Percentiles rank a stretch among this genome's conserved stretches.
Evolutionary conservation across 441 rosid species (phyloP).

Genomic region (Metrosideros polymorpha): DNA sequence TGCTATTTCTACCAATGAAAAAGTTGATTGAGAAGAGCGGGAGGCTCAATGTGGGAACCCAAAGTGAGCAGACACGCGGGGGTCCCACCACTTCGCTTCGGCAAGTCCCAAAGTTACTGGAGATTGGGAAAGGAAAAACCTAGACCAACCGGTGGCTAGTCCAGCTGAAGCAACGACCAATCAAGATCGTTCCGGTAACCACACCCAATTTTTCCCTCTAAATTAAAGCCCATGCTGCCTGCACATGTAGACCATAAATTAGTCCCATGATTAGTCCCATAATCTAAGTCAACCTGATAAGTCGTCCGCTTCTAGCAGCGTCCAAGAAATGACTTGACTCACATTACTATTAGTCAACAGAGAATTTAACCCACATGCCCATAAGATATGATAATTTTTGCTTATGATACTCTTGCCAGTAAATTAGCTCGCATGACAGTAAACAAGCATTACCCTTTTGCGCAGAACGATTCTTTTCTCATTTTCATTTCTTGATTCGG

Average conservation of each 20-base stretch:
- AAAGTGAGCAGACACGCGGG: not conserved
- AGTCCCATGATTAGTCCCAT: not conserved
- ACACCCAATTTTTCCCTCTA: not conserved
- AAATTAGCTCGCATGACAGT: not conserved
- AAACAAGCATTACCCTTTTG: not conserved
- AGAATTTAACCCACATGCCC: not conserved
- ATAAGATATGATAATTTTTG: not conserved
- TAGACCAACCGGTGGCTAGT: not conserved
- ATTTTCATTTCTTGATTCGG: not conserved
- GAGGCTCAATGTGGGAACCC: not conserved
- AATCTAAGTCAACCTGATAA: not conserved
- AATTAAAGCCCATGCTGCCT: not conserved
- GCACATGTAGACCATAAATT: not conserved
- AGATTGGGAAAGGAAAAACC: not conserved
- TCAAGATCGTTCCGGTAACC: not conserved
- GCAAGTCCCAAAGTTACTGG: not conserved
- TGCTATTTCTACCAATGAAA: not conserved
- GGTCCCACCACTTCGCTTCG: not conserved
- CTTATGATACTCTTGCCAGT: not conserved
- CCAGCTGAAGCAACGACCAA: not conserved
- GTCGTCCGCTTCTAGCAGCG: not conserved
- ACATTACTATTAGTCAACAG: not conserved
- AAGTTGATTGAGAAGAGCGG: not conserved
- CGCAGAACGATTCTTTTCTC: not conserved
- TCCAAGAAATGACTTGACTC: not conserved